Evolutionary conservation across 768 basidiomycete genomes (phyloP).

Genomic region (Suillus plorans): DNA sequence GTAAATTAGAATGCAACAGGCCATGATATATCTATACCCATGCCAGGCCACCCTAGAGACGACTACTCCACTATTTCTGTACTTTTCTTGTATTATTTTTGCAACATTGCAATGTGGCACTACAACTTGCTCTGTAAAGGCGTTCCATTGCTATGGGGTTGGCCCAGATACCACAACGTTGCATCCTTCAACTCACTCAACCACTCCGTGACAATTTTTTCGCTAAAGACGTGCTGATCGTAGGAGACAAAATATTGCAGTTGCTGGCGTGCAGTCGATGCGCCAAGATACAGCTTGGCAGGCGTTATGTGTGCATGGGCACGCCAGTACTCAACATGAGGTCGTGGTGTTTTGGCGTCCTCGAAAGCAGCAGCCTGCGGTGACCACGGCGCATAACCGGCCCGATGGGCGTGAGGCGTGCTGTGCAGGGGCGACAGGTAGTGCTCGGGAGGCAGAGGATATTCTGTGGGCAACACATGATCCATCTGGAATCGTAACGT

Average conservation of each 20-base stretch:
- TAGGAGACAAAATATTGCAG: constrained; percentile 35
- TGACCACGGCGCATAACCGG: constrained; percentile 4
- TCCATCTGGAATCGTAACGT: constrained; percentile 28
- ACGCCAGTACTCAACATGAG: constrained; percentile 15
- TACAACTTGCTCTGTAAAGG: not conserved
- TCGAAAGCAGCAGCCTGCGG: not conserved
- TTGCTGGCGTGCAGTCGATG: constrained; percentile 32
- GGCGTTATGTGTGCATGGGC: constrained; percentile 41
- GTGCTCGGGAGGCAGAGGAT: constrained; percentile 25
- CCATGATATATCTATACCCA: constrained; percentile 79
- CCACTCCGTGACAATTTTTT: constrained; percentile 41
- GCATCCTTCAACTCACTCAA: constrained; percentile 39
- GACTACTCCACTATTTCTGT: not conserved
- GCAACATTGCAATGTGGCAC: not conserved
- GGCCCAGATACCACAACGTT: constrained; percentile 25
- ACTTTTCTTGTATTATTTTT: not conserved
- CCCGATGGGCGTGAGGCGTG: constrained; percentile 15
- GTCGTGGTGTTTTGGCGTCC: constrained; percentile 4
- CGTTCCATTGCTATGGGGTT: not conserved
- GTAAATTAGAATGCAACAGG: constrained; percentile 73
- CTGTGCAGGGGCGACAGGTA: constrained; percentile 20
- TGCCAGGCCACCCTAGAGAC: constrained; percentile 92
- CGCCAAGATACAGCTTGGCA: constrained; percentile 47
- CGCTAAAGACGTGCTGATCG: constrained; percentile 45
- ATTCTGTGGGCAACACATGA: constrained; percentile 32